A percentile compares a stretch with the other conserved stretches of the same genome.
Evolutionary conservation across 768 basidiomycete genomes (phyloP).

Genomic region (Amanita pseudoporphyria): DNA sequence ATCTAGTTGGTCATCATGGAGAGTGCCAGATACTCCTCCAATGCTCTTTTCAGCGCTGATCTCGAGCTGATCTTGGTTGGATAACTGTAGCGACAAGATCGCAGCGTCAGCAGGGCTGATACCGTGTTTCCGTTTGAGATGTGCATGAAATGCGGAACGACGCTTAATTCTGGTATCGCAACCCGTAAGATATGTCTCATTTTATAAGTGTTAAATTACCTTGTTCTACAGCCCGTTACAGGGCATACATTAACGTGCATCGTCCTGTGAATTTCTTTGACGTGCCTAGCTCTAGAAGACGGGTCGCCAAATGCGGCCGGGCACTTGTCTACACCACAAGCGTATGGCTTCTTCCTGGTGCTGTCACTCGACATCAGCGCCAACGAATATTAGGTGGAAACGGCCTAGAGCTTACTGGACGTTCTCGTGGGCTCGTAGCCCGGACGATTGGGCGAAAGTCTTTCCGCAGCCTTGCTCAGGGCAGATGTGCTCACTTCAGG

Average conservation of each 20-base stretch:
- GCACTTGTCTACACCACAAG: conserved; percentile 40
- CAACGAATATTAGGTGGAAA: neutral
- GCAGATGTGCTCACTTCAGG: conserved; percentile 41
- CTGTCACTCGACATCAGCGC: conserved; percentile 20
- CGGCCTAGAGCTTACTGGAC: conserved; percentile 41
- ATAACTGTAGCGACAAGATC: conserved; percentile 5
- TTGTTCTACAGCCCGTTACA: conserved; percentile 33
- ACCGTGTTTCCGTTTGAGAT: conserved; percentile 42
- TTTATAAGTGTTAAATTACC: conserved; percentile 20
- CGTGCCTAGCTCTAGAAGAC: conserved; percentile 58
- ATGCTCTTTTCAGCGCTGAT: neutral
- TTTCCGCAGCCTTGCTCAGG: conserved; percentile 32
- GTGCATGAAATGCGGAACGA: conserved; percentile 43
- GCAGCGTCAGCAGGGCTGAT: conserved; percentile 17
- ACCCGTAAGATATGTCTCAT: conserved; percentile 4
- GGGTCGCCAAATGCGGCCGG: conserved; percentile 52
- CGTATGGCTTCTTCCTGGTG: conserved; percentile 40
- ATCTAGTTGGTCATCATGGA: neutral
- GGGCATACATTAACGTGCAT: conserved; percentile 37
- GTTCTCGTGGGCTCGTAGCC: conserved; percentile 55
- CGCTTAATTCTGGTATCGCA: conserved; percentile 47
- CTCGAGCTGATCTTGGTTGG: neutral
- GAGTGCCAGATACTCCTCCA: neutral
- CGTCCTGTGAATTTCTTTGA: conserved; percentile 44
- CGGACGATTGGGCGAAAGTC: conserved; percentile 48